Conservation (phyloP, 371 early-diverging fungal genomes). For the Actinomucor elegans region DNA sequence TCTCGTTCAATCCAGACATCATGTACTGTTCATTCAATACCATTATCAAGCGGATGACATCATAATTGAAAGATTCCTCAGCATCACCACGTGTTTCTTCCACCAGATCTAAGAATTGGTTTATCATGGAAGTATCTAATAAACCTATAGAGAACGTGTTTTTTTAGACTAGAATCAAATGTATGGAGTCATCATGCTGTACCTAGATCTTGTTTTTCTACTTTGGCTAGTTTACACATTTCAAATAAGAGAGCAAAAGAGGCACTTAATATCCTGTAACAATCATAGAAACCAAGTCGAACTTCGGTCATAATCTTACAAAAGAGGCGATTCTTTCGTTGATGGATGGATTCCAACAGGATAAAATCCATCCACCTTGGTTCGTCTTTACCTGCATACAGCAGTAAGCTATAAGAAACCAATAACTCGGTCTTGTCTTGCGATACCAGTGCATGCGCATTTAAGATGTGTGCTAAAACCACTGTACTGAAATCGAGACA, state of each 20-base stretch:
- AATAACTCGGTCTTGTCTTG: conserved; percentile 38
- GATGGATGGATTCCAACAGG: conserved; percentile 13
- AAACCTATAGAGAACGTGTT: conserved; percentile 20
- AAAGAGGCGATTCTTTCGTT: conserved; percentile 18
- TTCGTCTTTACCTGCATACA: conserved; percentile 31
- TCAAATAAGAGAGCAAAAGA: conserved; percentile 70
- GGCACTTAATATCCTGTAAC: conserved; percentile 29
- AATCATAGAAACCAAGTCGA: conserved; percentile 31
- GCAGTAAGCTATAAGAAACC: conserved; percentile 17
- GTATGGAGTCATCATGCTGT: conserved; percentile 10
- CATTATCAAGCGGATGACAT: conserved; percentile 64
- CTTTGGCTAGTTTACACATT: conserved; percentile 68
- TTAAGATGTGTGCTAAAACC: conserved; percentile 56
- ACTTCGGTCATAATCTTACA: conserved; percentile 33
- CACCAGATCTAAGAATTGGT: conserved; percentile 64
- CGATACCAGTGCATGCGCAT: conserved; percentile 51
- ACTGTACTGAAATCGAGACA: conserved; percentile 61
- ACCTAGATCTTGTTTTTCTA: conserved; percentile 64
- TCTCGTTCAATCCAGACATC: conserved; percentile 44
- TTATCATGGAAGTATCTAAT: conserved; percentile 25
- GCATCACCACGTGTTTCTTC: conserved; percentile 67
- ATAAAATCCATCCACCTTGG: conserved; percentile 27
- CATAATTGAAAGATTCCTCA: conserved; percentile 73
- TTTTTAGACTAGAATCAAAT: background rate
- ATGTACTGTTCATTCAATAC: conserved; percentile 74